Evolutionary conservation across 2,329 filamentous ascomycete species (phyloP).

Genomic region (Scytalidium sp.): DNA sequence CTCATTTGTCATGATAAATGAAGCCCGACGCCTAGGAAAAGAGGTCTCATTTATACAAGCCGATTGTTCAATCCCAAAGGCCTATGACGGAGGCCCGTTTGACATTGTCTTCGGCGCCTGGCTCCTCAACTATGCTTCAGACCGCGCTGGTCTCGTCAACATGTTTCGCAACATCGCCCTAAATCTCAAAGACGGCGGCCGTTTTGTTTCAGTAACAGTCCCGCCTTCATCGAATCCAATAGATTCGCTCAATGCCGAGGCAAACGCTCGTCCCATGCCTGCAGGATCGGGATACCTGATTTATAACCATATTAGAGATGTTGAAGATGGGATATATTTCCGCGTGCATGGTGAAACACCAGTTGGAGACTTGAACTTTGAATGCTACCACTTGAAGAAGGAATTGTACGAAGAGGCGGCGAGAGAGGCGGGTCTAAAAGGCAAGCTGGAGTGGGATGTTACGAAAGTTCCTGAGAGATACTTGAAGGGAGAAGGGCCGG

Average conservation of each 20-base stretch:
- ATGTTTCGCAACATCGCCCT: slow-evolving; percentile 33
- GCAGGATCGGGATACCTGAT: slow-evolving; percentile 15
- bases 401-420: slow-evolving; percentile 26
- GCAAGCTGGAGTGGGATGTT: slow-evolving; percentile 21
- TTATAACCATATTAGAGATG: slow-evolving; percentile 12
- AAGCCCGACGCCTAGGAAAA: slow-evolving; percentile 15
- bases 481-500: slow-evolving; percentile 14
- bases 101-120: slow-evolving; percentile 34
- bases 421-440: slow-evolving; percentile 24
- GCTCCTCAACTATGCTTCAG: slow-evolving; percentile 35
- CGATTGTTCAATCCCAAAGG: slow-evolving; percentile 25
- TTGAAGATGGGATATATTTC: slow-evolving; percentile 18
- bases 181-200: slow-evolving; percentile 32
- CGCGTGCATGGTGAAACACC: slow-evolving; percentile 14
- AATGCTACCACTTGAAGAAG: slow-evolving; percentile 25
- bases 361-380: slow-evolving; percentile 20
- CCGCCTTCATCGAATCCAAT: slow-evolving; percentile 20
- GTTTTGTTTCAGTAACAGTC: slow-evolving; percentile 29
- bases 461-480: slow-evolving; percentile 21
- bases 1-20: slow-evolving; percentile 30
- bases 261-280: slow-evolving; percentile 9
- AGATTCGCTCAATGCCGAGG: slow-evolving; percentile 15
- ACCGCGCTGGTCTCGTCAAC: slow-evolving; percentile 21
- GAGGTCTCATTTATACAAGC: slow-evolving; percentile 15
- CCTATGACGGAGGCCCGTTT: slow-evolving; percentile 24